Evolutionary conservation across 1,284 basidiomycete species (phyloP).

Genomic region (Hymenochaete sp.): DNA sequence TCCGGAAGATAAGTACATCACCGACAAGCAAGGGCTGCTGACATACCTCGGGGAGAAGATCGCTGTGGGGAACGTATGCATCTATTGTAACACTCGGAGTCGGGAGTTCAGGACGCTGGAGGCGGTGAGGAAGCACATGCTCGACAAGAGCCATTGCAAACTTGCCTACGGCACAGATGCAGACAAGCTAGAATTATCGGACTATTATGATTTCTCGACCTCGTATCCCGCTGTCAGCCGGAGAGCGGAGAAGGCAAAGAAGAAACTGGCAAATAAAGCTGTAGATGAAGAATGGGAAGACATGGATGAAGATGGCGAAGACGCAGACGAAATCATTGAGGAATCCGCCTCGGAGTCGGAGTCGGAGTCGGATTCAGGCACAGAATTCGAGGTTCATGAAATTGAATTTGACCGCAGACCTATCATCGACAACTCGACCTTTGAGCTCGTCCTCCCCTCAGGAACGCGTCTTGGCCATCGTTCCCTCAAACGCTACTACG

Average conservation of each 20-base stretch:
- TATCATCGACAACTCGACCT: slow-evolving; percentile 60
- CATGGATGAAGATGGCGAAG: slow-evolving; percentile 37
- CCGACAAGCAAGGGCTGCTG: slow-evolving; percentile 78
- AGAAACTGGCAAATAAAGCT: slow-evolving; percentile 26
- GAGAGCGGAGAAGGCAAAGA: slow-evolving; percentile 20
- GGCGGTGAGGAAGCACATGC: slow-evolving; percentile 89
- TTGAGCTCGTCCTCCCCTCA: slow-evolving; percentile 92
- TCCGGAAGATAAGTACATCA: slow-evolving; percentile 87
- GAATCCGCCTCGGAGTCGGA: slow-evolving; percentile 22
- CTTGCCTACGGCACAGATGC: slow-evolving; percentile 80
- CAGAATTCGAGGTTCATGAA: slow-evolving; percentile 27
- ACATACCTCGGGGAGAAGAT: slow-evolving; percentile 91
- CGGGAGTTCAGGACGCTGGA: slow-evolving; percentile 74
- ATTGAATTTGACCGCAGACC: slow-evolving; percentile 33
- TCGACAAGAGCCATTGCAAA: slow-evolving; percentile 94
- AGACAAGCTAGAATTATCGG: slow-evolving; percentile 83
- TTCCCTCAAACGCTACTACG: slow-evolving; percentile 80
- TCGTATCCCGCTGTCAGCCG: slow-evolving; percentile 54
- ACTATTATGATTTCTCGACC: slow-evolving; percentile 87
- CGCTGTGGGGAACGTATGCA: slow-evolving; percentile 85
- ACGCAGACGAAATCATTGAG: slow-evolving; percentile 48
- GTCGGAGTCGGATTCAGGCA: slow-evolving; percentile 30
- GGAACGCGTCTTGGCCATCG: slow-evolving; percentile 91
- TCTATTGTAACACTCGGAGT: slow-evolving; percentile 79
- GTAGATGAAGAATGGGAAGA: slow-evolving; percentile 55